Conservation (phyloP, 176 grass and related monocot genomes). For the Lolium multiflorum region DNA sequence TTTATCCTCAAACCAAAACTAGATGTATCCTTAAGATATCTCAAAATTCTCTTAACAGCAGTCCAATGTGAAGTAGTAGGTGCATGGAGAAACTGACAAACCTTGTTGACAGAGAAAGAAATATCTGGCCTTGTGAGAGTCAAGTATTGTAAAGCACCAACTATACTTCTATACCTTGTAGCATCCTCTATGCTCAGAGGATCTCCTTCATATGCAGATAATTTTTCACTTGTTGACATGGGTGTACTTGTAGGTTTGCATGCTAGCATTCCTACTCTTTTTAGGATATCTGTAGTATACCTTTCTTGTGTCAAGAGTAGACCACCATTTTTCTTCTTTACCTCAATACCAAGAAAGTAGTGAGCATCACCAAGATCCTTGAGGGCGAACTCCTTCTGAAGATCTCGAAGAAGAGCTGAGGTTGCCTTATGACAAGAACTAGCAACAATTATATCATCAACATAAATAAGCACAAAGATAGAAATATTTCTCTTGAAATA, state of each 20-base stretch:
- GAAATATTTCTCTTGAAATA: not conserved
- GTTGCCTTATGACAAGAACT: not conserved
- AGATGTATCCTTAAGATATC: not conserved
- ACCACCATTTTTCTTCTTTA: not conserved
- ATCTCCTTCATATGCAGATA: not conserved
- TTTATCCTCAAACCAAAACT: not conserved
- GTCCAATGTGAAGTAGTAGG: not conserved
- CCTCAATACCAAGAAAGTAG: not conserved
- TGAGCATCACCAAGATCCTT: not conserved
- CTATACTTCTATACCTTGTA: not conserved
- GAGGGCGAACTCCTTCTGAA: not conserved
- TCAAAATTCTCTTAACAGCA: not conserved
- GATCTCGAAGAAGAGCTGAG: not conserved
- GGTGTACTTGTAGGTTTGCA: not conserved
- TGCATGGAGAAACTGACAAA: not conserved
- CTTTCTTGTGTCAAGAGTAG: not conserved
- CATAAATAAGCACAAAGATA: not conserved
- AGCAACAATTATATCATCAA: constrained; percentile 10
- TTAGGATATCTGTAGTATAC: not conserved
- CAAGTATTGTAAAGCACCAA: not conserved
- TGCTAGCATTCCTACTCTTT: not conserved
- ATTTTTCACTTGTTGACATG: not conserved
- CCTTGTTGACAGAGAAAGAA: not conserved
- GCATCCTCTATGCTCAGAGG: not conserved
- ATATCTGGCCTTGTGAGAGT: not conserved